Evolutionary conservation across 306 rosid species (phyloP), one percentile per base, ranked within the genome.

Genomic region (Fragaria vesca): DNA sequence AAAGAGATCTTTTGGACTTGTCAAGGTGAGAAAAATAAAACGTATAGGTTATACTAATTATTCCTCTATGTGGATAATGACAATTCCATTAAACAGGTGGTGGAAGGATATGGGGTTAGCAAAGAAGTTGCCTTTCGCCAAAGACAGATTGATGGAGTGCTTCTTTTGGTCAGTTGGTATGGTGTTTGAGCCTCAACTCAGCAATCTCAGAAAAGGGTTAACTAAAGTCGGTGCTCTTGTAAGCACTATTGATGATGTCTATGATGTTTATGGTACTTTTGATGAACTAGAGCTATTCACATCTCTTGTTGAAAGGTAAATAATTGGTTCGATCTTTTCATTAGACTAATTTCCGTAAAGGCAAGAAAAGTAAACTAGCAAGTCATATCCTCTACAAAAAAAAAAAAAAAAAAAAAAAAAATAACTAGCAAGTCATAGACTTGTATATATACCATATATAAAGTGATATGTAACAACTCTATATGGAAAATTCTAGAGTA

Each of bases 71-170:
- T 30, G 32, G 32, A 30, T 30, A 11, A 7, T 20, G 18, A 18
- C 47, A 13, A 52, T 52, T 50, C 21, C 58, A 55, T 60, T 4
- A 10, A 63, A 46, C 46, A 87, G 97, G 78, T 91, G 94, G 97
- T 88, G 94, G 92, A 81, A 52, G 40, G 78, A 42, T 2, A 54
- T 80, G 82, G 87, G 88, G 21, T 75, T 91, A n/a, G 79, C 88
- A 12, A 7, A 86, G 20, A 86, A 77, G 66, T 82, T 88, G 66
- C 83, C 81, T 75, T 91, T 88, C 77, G 71, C 79, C 5, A 69
- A 89, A 34, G 92, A 91, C 24, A 85, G 94, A 32, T 12, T 87
- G 16, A 75, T 83, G 86, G 94, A 91, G 36, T 86, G 87, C 57
- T 86, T 74, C 81, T 79, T 88, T 75, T 82, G 87, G 87, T 42